phyloP scores from a whole-genome alignment of 345 rosid genomes.

The Camelina laxa region DNA sequence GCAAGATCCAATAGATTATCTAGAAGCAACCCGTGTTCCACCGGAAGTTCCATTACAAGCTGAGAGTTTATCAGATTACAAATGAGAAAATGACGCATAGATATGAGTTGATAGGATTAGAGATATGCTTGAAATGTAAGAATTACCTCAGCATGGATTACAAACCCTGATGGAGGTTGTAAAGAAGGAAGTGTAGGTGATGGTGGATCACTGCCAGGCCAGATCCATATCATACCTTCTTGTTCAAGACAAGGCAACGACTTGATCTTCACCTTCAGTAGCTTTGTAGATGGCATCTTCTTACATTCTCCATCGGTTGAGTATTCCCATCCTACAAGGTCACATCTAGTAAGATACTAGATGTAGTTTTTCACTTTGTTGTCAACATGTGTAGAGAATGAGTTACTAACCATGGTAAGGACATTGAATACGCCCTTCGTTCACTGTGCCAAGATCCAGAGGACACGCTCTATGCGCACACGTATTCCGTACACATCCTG shows the following conservation, averaged over 20 bases:
- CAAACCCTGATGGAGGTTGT: constrained; percentile 86
- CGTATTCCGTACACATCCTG: constrained; percentile 90
- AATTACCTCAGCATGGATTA: constrained; percentile 91
- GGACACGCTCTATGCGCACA: constrained; percentile 99
- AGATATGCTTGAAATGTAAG: constrained; percentile 4
- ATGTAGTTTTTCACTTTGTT: background rate
- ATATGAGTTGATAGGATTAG: background rate
- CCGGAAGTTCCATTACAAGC: constrained; percentile 98
- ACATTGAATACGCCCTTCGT: constrained; percentile 91
- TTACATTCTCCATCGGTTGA: constrained; percentile 91
- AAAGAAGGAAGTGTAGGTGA: constrained; percentile 72
- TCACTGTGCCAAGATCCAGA: constrained; percentile 93
- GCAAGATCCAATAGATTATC: constrained; percentile 98
- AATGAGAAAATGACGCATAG: constrained; percentile 12
- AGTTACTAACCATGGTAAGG: constrained; percentile 92
- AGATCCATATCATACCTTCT: constrained; percentile 98
- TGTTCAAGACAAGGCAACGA: constrained; percentile 89
- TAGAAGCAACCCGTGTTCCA: constrained; percentile 94
- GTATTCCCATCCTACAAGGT: constrained; percentile 89
- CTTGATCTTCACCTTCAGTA: constrained; percentile 69
- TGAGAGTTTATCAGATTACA: constrained; percentile 35
- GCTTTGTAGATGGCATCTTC: constrained; percentile 91
- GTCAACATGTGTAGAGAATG: background rate
- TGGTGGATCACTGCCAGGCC: constrained; percentile 95
- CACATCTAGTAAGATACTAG: constrained; percentile 4